Conservation (phyloP, 345 rosid species). For the Viola odorata region DNA sequence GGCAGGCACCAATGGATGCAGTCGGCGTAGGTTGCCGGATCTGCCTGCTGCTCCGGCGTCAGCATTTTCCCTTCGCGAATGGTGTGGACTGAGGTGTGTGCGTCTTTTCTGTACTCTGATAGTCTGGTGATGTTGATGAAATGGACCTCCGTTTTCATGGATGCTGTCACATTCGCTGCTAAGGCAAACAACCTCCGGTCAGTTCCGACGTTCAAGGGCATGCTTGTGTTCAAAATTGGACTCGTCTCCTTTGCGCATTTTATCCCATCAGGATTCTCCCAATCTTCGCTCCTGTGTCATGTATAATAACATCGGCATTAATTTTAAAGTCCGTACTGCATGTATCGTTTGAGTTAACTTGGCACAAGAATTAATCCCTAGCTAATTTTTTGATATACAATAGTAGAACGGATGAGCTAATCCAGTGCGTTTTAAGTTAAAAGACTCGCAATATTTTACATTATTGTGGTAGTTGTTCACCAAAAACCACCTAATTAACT, state of each 20-base stretch:
- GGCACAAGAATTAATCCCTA: neutral
- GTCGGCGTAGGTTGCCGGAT: slow-evolving; percentile 78
- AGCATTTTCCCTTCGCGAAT: slow-evolving; percentile 77
- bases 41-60: slow-evolving; percentile 66
- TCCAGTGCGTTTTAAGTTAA: too few relatives aligned
- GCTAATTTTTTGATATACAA: neutral
- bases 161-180: slow-evolving; percentile 44
- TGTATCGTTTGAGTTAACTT: neutral
- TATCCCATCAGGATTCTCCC: slow-evolving; percentile 49
- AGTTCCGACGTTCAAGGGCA: slow-evolving; percentile 60
- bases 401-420: too few relatives aligned
- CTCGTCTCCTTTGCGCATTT: slow-evolving; percentile 71
- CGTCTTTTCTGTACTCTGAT: slow-evolving; percentile 84
- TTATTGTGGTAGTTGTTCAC: neutral
- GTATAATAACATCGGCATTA: neutral
- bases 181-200: slow-evolving; percentile 50
- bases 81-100: slow-evolving; percentile 78
- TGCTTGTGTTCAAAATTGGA: slow-evolving; percentile 54
- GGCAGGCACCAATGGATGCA: slow-evolving; percentile 99
- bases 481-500: neutral
- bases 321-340: neutral
- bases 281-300: slow-evolving; percentile 52
- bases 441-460: neutral
- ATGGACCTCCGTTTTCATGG: slow-evolving; percentile 52
- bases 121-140: slow-evolving; percentile 66